Evolutionary conservation across 2,329 filamentous ascomycete genomes (phyloP), one percentile per base, ranked within the genome.

Genomic region (Colletotrichum sojae): DNA sequence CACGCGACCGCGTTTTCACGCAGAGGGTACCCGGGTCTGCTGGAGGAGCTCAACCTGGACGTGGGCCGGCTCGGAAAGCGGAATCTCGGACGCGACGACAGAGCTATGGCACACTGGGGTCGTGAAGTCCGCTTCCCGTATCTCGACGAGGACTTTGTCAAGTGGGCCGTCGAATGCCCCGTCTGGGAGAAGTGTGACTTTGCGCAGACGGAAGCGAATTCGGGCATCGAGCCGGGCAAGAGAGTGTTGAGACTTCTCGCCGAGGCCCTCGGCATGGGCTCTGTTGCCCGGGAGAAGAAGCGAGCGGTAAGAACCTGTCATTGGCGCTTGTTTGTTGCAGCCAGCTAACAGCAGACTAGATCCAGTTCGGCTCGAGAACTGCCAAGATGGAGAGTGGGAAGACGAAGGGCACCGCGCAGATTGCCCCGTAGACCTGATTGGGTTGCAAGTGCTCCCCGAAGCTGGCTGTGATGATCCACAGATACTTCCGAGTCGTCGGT

Each of bases 41-140:
- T 95, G 5, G 88, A 93, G 1, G 95, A 99, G 80, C 87, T 99
- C 5, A 89, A 92, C 68, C 85, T 98, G 3, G 96, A 99, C 71
- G 91, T 98, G 45, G 85, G 89, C 55, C 89, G 97, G 25, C 88
- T 99, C 1, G 95, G 95, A 1, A 94, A 96, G 80, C 90, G 96
- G n/a, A 99, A 99, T 73, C 86, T 99, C 8, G 97, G 96, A 4
- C 90, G 96, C 10, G 96, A 99, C 76, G 97, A 99, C 80, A 89
- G 96, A 25, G 92, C 95, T 18, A 94, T 98, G 79, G 91, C 94
- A 2, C 89, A 97, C 76, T 98, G 95, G 92, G 90, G 93, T 15
- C 91, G 91, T 70, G 96, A 99, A 80, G 92, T 92, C 39, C 89
- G 96, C 43, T 98, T 97, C 76, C 96, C 97, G 0, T 99, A 89